A percentile compares a stretch with the other conserved stretches of the same genome.
These are phyloP conservation scores for Mesotaenium endlicherianum DNA, from an alignment of 139 green algal species.

Conservation along the genomic window DNA sequence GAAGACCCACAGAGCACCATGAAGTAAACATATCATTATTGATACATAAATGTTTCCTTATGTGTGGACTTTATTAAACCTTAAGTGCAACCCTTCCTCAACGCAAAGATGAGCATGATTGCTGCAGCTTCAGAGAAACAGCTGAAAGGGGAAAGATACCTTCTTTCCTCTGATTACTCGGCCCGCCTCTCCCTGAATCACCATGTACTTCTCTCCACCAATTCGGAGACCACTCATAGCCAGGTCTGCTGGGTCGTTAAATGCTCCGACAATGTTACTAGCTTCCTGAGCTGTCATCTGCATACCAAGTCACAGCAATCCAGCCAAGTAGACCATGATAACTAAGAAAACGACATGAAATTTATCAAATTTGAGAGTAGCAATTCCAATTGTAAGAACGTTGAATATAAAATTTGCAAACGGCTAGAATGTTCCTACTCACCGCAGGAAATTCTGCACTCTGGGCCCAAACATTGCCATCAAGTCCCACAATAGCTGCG, in stretches of 20 bases:
- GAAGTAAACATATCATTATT: too few species aligned
- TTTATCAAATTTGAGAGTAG: background rate
- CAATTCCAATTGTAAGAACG: background rate
- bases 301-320: background rate
- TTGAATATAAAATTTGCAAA: background rate
- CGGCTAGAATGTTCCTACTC: slow-evolving; percentile 13
- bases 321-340: background rate
- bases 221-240: slow-evolving; percentile 8
- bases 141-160: background rate
- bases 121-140: background rate
- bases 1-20: too few species aligned
- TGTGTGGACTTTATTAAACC: too few species aligned
- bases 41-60: too few species aligned
- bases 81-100: too few species aligned
- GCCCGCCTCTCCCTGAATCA: slow-evolving; percentile 37
- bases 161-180: slow-evolving; percentile 53
- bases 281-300: slow-evolving; percentile 28
- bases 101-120: too few species aligned
- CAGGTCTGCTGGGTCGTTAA: slow-evolving; percentile 18
- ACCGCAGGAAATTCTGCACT: slow-evolving; percentile 47
- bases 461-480: slow-evolving; percentile 43
- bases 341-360: background rate
- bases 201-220: slow-evolving; percentile 48
- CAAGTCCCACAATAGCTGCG: slow-evolving; percentile 40
- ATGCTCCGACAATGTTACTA: slow-evolving; percentile 2